Base-by-base conservation (phyloP, 495 filamentous ascomycete species). In the Penicillium herquei region DNA sequence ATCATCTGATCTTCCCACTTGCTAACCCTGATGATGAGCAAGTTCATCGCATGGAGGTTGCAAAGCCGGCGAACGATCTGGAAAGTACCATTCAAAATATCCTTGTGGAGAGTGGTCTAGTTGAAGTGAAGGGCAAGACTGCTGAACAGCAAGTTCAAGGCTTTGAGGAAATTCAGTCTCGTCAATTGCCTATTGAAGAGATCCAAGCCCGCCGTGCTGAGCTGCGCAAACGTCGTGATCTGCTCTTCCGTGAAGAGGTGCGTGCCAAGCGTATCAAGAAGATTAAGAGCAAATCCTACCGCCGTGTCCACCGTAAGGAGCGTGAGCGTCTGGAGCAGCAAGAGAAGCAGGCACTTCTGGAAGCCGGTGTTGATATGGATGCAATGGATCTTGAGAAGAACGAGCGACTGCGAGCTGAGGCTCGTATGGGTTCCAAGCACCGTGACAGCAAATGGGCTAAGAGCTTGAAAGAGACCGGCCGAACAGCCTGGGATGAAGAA, bases 401-500 rank as follows among this genome's bases (percentile, higher is more conserved):
- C 49, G 91, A 96, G 63, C 81, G 92, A 16, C 81, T 83, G 56
- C 78, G 94, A 60, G 94, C 94, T 6, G 83, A 88, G 69, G 92
- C 93, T 64, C 78, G 94, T 59, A 95, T 98, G 87, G 88, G 91
- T 26, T 83, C 86, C 11, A 88, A 90, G 57, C 92, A 97, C 71
- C 80, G 85, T 51, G 90, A 96, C 35, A 96, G 92, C 74, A 96
- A 90, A 62, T 98, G 93, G 91, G 92, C 93, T 10, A 97, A 96
- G 76, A 84, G 84, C 49, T 76, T 92, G 57, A 94, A 92, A 65
- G 81, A 89, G 55, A 88, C 82, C 42, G 87, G 88, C 7, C 84
- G 89, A 40, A 85, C 84, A 14, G 83, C 84, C 6, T 94, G 91
- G 91, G 89, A 95, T 60, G 89, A 91, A 39, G 86, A 93, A 61